Conservation (phyloP, 2,329 filamentous ascomycete genomes). For the Plectosphaerella cucumerina region DNA sequence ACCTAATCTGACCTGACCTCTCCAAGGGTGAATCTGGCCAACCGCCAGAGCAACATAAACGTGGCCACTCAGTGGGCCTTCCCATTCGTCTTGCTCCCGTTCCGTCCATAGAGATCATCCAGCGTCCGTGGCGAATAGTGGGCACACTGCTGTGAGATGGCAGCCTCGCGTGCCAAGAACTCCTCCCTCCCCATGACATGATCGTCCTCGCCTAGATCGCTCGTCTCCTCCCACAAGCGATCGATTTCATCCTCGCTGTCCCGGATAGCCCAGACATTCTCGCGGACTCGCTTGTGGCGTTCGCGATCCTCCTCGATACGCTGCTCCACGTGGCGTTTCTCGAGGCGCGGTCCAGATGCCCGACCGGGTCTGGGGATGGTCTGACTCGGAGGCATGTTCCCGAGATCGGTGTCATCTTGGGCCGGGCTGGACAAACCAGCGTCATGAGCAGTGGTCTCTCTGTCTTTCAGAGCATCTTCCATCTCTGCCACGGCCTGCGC, state of each 20-base stretch:
- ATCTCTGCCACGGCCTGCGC: slow-evolving; percentile 72
- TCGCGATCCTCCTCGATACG: slow-evolving; percentile 96
- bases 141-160: slow-evolving; percentile 10
- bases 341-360: slow-evolving; percentile 42
- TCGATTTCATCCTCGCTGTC: slow-evolving; percentile 67
- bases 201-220: slow-evolving; percentile 85
- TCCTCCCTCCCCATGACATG: slow-evolving; percentile 75
- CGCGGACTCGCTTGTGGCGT: slow-evolving; percentile 83
- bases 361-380: slow-evolving; percentile 30
- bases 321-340: slow-evolving; percentile 90
- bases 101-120: background rate
- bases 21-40: background rate
- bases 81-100: background rate
- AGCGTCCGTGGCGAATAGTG: slow-evolving; percentile 2
- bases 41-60: background rate
- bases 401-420: slow-evolving; percentile 34
- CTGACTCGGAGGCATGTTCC: slow-evolving; percentile 36
- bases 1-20: background rate
- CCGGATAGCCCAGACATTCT: slow-evolving; percentile 89
- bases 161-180: slow-evolving; percentile 37
- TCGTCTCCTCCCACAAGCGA: slow-evolving; percentile 81
- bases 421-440: slow-evolving; percentile 46
- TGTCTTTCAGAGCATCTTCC: slow-evolving; percentile 75
- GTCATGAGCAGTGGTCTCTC: slow-evolving; percentile 62
- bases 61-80: background rate